Evolutionary conservation across 2,329 filamentous ascomycete genomes (phyloP), one percentile per base, ranked within the genome.

Genomic region (Colletotrichum zoysiae): DNA sequence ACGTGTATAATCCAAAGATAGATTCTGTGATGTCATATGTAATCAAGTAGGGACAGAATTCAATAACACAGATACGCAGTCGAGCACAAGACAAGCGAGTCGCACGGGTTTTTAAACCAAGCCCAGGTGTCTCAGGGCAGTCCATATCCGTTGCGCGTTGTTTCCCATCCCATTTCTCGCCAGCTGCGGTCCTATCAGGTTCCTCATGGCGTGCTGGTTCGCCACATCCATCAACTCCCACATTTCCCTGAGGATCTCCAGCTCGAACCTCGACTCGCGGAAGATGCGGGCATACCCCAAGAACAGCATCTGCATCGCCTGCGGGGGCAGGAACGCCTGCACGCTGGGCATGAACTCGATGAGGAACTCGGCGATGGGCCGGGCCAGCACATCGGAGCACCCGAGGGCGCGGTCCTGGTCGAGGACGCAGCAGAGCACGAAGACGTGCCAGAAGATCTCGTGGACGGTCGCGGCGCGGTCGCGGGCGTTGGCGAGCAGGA

Each of bases 381-480:
- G 51, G 3, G 78, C 75, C 26, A 81, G 71, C 35, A 42, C 59
- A 2, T 75, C 69, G 20, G 78, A 78, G 57, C 78, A 80, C 8
- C 78, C 78, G 2, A 80, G 65, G 4, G 75, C 76, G 18, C 61
- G 64, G 42, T 76, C 74, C 35, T 78, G 75, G 44, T 78, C 76
- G 11, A 81, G 74, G 9, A 79, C 70, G 20, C 78, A 71, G 65
- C 77, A 79, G 20, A 80, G 69, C 9, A 74, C 63, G n/a, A 75
- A 73, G 6, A 74, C 56, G 20, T 74, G 63, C 60, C 63, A 56
- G 50, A 75, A 70, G 23, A 74, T 53, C 51, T 73, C 65, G 42
- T 44, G 48, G 30, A 72, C 58, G 7, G 60, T 46, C 35, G 23
- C 40, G 12, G 53, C 55, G 3, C 73, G 40, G 35, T 71, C 46